Conservation (phyloP, 2,329 filamentous ascomycete genomes). For the Huntiella moniliformis region DNA sequence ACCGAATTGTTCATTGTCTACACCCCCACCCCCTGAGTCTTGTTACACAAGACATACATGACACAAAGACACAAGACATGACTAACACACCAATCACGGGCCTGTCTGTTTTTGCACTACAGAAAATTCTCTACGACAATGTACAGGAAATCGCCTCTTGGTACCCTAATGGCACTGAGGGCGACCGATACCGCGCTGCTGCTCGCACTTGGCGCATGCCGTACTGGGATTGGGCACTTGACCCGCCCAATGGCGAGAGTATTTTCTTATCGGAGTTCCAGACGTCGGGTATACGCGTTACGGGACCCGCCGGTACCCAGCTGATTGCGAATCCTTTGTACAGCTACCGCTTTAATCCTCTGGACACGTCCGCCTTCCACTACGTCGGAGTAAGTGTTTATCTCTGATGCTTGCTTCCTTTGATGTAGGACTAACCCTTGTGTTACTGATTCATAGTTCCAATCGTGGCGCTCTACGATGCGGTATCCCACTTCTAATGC, state of each 20-base stretch:
- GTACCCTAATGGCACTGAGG: constrained; percentile 27
- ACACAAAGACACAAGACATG: neutral
- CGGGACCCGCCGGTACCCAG: constrained; percentile 36
- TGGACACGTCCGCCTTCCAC: constrained; percentile 38
- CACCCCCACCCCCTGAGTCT: neutral
- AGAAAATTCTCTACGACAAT: constrained; percentile 12
- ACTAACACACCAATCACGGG: neutral
- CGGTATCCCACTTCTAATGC: constrained; percentile 29
- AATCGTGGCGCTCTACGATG: constrained; percentile 39
- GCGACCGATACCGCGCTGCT: constrained; percentile 30
- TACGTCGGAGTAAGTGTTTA: constrained; percentile 35
- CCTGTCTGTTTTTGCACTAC: neutral
- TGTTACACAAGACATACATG: neutral
- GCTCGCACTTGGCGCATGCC: constrained; percentile 34
- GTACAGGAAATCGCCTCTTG: constrained; percentile 24
- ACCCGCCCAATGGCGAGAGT: constrained; percentile 28
- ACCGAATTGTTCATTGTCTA: no score
- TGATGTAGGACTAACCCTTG: neutral
- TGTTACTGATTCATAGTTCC: constrained; percentile 26
- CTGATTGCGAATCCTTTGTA: constrained; percentile 43
- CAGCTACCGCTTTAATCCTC: constrained; percentile 39
- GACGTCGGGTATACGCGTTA: constrained; percentile 30
- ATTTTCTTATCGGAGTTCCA: constrained; percentile 28
- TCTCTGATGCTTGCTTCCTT: neutral
- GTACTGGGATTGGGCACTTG: constrained; percentile 40